Evolutionary conservation across 495 filamentous ascomycete species (phyloP), one percentile per base, ranked within the genome.

Genomic region (Staphylotrichum longicolle): DNA sequence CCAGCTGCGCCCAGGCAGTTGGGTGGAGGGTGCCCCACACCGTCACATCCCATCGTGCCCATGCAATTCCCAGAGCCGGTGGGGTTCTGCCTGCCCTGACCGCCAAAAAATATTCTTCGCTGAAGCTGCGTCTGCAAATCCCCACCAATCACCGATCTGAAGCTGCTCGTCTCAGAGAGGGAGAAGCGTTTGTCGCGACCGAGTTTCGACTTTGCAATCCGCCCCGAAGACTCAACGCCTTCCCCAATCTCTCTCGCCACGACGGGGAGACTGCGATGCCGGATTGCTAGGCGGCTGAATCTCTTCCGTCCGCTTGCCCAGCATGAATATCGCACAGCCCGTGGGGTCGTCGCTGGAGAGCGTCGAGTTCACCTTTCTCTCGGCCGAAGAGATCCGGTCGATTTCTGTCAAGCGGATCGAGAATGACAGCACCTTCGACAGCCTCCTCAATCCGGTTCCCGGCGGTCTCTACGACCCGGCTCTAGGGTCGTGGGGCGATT

Each of bases 401-500:
- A 83, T 96, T 51, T 98, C 95, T 8, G 95, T 96, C 59, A 94
- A 91, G 79, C 85, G 85, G 74, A 94, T 99, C 66, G 85, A 92
- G 63, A 93, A 93, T 78, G 86, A 91, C 27, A 86, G 81, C 46
- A 96, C 95, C 27, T 92, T 97, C 73, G 93, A 96, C 74, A 88
- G 85, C 61, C 83, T 96, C 46, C 80, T 93, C 66, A 91, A 92
- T 69, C 91, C 91, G 45, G 80, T 89, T 37, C 90, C 91, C 20
- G 89, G 91, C 59, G 95, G 95, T 68, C 82, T 99, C 7, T 96
- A 98, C 71, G 95, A 97, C 74, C 82, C 91, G 48, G 92, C 94
- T 55, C 80, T 99, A 55, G 95, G 95, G n/a, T 89, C 94, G 54
- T 93, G 89, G 84, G 83, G 84, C 51, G 91, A 96, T 67, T 81